A percentile compares a stretch with the other conserved stretches of the same genome.
Conservation (phyloP, 176 grass and related monocot species). For the Lolium perenne region DNA sequence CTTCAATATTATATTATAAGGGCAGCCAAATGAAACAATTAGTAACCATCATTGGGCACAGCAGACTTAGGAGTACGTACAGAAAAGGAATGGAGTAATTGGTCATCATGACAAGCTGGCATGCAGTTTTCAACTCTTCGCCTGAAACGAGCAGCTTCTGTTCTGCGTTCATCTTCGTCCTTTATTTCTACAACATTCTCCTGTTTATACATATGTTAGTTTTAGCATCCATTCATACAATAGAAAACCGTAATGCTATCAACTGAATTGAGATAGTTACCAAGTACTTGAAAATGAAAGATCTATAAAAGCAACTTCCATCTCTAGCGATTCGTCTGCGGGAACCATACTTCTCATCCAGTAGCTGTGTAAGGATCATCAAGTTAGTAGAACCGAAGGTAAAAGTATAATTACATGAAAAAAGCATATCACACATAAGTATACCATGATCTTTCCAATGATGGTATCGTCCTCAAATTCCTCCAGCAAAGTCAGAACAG, state of each 20-base stretch:
- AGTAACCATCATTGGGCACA: too few relatives aligned
- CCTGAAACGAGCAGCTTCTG: background rate
- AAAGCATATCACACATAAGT: too few relatives aligned
- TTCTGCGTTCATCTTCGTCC: background rate
- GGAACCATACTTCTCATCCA: constrained; percentile 19
- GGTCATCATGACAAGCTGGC: background rate
- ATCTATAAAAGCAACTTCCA: constrained; percentile 25
- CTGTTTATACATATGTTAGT: constrained; percentile 1
- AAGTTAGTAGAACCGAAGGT: background rate
- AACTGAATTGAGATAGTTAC: too few relatives aligned
- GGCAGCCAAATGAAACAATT: too few relatives aligned
- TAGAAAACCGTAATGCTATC: background rate
- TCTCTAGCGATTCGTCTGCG: background rate
- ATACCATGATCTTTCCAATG: too few relatives aligned
- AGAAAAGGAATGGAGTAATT: background rate
- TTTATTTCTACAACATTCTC: background rate
- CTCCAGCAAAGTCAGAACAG: too few relatives aligned
- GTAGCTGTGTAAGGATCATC: constrained; percentile 10
- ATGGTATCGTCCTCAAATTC: too few relatives aligned
- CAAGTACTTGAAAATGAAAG: constrained; percentile 26
- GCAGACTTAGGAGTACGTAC: background rate
- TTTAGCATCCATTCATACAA: background rate
- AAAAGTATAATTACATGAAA: background rate
- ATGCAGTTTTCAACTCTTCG: background rate
- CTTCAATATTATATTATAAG: too few relatives aligned